Evolutionary conservation across 2,329 filamentous ascomycete species (phyloP).

Genomic region (Phyllachora maydis): DNA sequence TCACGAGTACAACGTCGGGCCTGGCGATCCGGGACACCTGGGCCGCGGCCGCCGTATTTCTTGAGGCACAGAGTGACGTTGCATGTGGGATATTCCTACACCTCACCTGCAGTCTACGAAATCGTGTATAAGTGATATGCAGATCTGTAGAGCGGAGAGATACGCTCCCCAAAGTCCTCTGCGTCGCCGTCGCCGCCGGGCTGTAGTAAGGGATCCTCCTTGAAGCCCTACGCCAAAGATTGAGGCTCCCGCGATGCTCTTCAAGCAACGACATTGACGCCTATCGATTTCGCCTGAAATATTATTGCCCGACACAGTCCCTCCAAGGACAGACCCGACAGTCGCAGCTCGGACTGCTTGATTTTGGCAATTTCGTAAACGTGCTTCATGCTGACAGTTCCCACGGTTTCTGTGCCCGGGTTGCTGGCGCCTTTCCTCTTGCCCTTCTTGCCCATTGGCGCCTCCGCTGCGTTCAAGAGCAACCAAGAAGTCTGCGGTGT

Average conservation of each 20-base stretch:
- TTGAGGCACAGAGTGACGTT: too few relatives aligned
- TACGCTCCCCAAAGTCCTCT: too few relatives aligned
- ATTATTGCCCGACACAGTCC: conserved; percentile 57
- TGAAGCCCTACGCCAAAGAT: too few relatives aligned
- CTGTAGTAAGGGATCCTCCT: too few relatives aligned
- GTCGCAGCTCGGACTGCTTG: conserved; percentile 59
- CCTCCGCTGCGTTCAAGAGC: conserved; percentile 63
- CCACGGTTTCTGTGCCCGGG: conserved; percentile 60
- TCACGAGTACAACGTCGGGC: too few relatives aligned
- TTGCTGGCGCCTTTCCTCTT: conserved; percentile 59
- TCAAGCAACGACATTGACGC: conserved; percentile 48
- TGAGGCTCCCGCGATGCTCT: too few relatives aligned
- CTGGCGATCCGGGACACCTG: too few relatives aligned
- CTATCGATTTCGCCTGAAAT: conserved; percentile 54
- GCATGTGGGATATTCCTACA: too few relatives aligned
- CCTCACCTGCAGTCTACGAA: too few relatives aligned
- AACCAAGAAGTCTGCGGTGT: conserved; percentile 90
- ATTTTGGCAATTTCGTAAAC: conserved; percentile 96
- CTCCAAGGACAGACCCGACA: conserved; percentile 51
- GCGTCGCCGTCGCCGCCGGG: conserved; percentile 2
- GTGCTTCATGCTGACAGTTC: conserved; percentile 80
- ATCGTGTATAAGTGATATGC: too few relatives aligned
- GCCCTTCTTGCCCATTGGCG: conserved; percentile 50
- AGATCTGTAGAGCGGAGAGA: too few relatives aligned
- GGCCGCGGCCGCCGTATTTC: too few relatives aligned